Evolutionary conservation across 2,329 filamentous ascomycete genomes (phyloP).

Genomic region (Pyrenophora teres): DNA sequence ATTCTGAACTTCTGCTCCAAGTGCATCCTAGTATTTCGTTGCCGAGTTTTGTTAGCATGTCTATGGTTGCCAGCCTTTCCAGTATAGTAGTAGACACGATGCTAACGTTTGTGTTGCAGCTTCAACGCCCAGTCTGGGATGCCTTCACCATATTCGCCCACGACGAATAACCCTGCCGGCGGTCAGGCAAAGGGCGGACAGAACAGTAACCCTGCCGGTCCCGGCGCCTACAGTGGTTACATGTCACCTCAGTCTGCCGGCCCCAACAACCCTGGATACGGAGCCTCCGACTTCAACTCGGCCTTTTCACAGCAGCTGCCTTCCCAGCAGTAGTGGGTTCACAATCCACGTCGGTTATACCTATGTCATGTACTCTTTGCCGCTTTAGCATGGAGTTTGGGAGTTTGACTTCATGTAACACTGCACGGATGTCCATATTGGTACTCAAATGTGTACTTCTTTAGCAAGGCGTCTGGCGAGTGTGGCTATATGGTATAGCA

Average conservation of each 20-base stretch:
- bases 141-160: conserved; percentile 8
- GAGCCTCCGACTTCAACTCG: conserved; percentile 9
- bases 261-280: conserved; percentile 7
- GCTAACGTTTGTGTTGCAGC: conserved; percentile 7
- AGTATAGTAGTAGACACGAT: not conserved
- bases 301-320: conserved; percentile 22
- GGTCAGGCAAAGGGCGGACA: not conserved
- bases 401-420: conserved; percentile 6
- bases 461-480: conserved; percentile 23
- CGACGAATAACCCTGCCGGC: conserved; percentile 2
- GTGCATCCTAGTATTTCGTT: conserved; percentile 13
- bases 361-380: conserved; percentile 7
- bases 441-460: conserved; percentile 5
- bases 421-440: conserved; percentile 1
- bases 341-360: conserved; percentile 2
- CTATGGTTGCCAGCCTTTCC: conserved; percentile 2
- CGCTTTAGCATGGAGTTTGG: conserved; percentile 16
- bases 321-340: conserved; percentile 1
- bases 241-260: conserved; percentile 6
- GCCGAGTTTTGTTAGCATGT: conserved; percentile 1
- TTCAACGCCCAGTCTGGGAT: conserved; percentile 3
- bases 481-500: conserved; percentile 8
- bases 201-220: not conserved
- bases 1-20: conserved; percentile 22
- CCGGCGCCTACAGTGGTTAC: not conserved